Evolutionary conservation across 257 asterid genomes (phyloP), one percentile per base, ranked within the genome.

Genomic region (Solanum virginianum): DNA sequence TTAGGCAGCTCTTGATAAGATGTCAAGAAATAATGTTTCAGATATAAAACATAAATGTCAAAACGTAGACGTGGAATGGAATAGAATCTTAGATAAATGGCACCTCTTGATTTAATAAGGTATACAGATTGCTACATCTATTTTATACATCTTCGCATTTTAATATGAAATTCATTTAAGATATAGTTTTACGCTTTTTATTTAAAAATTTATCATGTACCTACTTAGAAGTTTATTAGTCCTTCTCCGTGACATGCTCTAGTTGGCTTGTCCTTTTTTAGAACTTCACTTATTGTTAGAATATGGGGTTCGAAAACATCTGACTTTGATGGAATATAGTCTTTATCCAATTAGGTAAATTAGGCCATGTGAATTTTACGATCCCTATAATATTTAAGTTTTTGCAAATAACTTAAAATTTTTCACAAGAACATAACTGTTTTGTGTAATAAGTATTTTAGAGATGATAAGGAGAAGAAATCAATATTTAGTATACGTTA

Each of bases 181-280:
- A 13, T 7, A 29, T 29, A 1, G 29, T 66, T 66, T 29, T 66
- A 16, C 0, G 15, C 7, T 13, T 29, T 26, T 7, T 0, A 29
- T 0, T 66, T 0, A 66, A 14, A 54, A 66, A 66, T 0, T 0
- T 14, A 1, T 26, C 22, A 13, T 17, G 12, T 29, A 7, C 1
- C n/a, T 29, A 29, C 4, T 0, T 66, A 29, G 14, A 66, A 15
- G 1, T 66, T n/a, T 14, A 4, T 14, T 66, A 29, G 6, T 29
- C n/a, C 71, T 65, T 6, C 12, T 26, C 14, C 26, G 6, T 13
- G 20, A 24, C 13, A 24, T 63, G 32, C 5, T 24, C 71, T 24
- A 10, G 1, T 24, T 0, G 0, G 1, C 20, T 63, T 24, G 29
- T 0, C 43, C 11, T 4, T 26, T 18, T 5, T 26, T 7, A 6